Evolutionary conservation across 2,329 filamentous ascomycete genomes (phyloP).

Genomic region (Aspergillus unguis): DNA sequence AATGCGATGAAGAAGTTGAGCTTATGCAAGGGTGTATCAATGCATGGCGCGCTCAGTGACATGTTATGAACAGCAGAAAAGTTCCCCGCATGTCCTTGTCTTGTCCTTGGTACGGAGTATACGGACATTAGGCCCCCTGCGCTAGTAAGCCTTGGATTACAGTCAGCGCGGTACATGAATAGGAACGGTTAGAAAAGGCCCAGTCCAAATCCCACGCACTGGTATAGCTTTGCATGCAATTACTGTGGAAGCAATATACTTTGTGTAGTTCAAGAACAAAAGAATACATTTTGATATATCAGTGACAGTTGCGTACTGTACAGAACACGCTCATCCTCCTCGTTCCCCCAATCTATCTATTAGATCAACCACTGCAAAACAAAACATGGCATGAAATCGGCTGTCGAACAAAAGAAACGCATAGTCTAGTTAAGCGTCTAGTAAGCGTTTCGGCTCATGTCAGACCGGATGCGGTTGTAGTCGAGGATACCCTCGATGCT

Average conservation of each 20-base stretch:
- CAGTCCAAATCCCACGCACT: too few species aligned
- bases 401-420: constrained; percentile 16
- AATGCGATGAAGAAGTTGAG: too few species aligned
- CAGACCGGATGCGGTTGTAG: constrained; percentile 59
- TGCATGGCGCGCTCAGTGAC: too few species aligned
- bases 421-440: constrained; percentile 25
- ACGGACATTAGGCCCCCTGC: too few species aligned
- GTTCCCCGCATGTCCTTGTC: too few species aligned
- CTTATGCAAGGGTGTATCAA: too few species aligned
- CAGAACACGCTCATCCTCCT: constrained; percentile 26
- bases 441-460: constrained; percentile 74
- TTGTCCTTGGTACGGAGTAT: too few species aligned
- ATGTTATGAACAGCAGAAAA: too few species aligned
- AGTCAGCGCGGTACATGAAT: too few species aligned
- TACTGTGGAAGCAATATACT: not conserved
- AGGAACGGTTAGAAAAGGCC: too few species aligned
- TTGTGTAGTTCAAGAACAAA: constrained; percentile 6
- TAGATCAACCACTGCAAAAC: constrained; percentile 23
- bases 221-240: not conserved
- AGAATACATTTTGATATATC: constrained; percentile 32
- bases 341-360: constrained; percentile 27
- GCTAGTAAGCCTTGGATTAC: too few species aligned
- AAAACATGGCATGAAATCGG: constrained; percentile 6
- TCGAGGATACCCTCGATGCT: constrained; percentile 76
- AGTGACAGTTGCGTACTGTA: constrained; percentile 34